Evolutionary conservation across 2,329 filamentous ascomycete species (phyloP).

Genomic region (Ceratocystis albifundus): DNA sequence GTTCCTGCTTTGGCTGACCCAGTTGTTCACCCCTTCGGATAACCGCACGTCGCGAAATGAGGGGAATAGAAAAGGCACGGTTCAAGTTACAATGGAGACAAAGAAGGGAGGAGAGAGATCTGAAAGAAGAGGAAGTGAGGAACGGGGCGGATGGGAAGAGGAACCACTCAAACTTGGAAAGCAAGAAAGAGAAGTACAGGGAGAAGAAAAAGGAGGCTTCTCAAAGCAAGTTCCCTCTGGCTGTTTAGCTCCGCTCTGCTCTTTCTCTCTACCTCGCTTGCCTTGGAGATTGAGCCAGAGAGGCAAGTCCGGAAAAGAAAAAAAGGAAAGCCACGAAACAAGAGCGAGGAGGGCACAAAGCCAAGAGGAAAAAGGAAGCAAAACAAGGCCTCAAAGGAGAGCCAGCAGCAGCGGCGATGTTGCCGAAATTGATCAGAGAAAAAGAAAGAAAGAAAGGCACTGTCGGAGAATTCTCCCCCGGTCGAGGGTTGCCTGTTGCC

Average conservation of each 20-base stretch:
- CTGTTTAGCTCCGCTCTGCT: too few relatives aligned
- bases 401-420: background rate
- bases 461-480: background rate
- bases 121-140: background rate
- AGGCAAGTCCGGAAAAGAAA: background rate
- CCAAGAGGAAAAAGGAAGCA: background rate
- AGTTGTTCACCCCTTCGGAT: constrained; percentile 2
- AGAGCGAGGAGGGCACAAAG: background rate
- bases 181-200: background rate
- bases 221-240: background rate
- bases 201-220: background rate
- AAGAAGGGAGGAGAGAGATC: background rate
- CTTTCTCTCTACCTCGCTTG: background rate
- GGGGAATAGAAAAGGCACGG: constrained; percentile 10
- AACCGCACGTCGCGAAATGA: constrained; percentile 8
- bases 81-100: constrained; percentile 4
- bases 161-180: background rate
- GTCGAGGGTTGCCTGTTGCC: background rate
- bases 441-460: background rate
- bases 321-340: background rate
- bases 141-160: background rate
- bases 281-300: background rate
- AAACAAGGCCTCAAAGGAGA: too few relatives aligned
- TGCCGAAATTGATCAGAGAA: constrained; percentile 5
- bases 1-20: background rate